A percentile compares a stretch with the other conserved stretches of the same genome.
phyloP scores from a whole-genome alignment of 2,329 filamentous ascomycete species.

The Penicillium sp. region DNA sequence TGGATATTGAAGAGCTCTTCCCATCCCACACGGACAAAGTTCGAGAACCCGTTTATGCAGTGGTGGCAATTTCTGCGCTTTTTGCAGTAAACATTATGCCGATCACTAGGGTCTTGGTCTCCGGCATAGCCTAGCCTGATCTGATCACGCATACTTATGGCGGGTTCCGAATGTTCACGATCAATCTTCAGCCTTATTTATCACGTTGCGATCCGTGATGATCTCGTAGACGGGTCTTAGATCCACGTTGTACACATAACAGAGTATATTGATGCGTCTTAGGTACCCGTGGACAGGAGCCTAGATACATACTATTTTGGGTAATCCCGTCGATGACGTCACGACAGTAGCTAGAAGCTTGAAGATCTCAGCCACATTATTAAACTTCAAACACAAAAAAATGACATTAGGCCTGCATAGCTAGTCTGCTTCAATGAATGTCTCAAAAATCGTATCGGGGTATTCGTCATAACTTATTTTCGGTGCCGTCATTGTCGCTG shows the following conservation, averaged over 20 bases:
- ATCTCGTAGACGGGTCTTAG: background rate
- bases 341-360: background rate
- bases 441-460: constrained; percentile 10
- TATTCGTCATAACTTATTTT: background rate
- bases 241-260: background rate
- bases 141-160: background rate
- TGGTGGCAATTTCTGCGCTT: background rate
- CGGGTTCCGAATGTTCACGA: background rate
- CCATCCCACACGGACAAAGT: background rate
- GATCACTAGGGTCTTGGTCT: background rate
- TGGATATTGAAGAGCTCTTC: background rate
- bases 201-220: background rate
- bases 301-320: no score
- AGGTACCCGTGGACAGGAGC: background rate
- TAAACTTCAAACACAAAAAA: background rate
- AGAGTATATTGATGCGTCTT: background rate
- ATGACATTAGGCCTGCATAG: background rate
- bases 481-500: background rate
- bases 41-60: background rate
- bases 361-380: background rate
- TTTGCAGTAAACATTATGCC: background rate
- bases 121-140: background rate
- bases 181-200: background rate
- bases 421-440: constrained; percentile 7
- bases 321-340: background rate